Evolutionary conservation across 2,329 filamentous ascomycete genomes (phyloP), one percentile per base, ranked within the genome.

Genomic region (Cytospora mali): DNA sequence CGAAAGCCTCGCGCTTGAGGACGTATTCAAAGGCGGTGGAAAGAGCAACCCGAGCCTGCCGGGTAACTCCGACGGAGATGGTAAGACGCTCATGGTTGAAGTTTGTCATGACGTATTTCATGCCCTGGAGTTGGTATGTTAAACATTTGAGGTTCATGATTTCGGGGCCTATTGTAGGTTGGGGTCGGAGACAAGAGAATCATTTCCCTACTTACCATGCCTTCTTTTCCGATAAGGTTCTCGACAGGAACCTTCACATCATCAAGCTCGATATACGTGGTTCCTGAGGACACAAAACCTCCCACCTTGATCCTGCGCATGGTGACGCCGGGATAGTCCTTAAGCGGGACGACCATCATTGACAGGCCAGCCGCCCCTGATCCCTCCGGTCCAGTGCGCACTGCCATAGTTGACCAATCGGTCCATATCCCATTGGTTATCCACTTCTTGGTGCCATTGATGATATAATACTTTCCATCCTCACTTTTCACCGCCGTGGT

Each of bases 371-470:
- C 69, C 0, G 86, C 77, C 0, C 88, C 88, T 0, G 85, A 82
- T 0, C 85, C 87, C 1, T 75, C 72, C 0, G 71, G 72, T 18
- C 89, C 89, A 0, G 90, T 92, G 35, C 90, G 83, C 1, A 92
- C 90, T 0, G 89, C 90, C 87, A 91, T 91, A 33, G 82, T 84
- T 7, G 83, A 80, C 68, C 86, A 87, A 63, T 92, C 84, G 6
- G 63, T 61, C 61, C 61, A 65, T 21, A 65, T 60, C 4, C 63
- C 63, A 13, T 65, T 65, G 1, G 66, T 66, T 7, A 64, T 63
- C 89, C 90, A 93, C 76, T 93, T 92, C 82, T 92, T 92, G 0
- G 83, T 81, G n/a, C 89, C 89, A 62, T 90, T 92, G 54, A 92
- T 76, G 53, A 92, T 81, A 71, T 89, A 93, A 69, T 85, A 77